Base-by-base conservation (phyloP, 1,284 basidiomycete species). In the Boletellus sp. region DNA sequence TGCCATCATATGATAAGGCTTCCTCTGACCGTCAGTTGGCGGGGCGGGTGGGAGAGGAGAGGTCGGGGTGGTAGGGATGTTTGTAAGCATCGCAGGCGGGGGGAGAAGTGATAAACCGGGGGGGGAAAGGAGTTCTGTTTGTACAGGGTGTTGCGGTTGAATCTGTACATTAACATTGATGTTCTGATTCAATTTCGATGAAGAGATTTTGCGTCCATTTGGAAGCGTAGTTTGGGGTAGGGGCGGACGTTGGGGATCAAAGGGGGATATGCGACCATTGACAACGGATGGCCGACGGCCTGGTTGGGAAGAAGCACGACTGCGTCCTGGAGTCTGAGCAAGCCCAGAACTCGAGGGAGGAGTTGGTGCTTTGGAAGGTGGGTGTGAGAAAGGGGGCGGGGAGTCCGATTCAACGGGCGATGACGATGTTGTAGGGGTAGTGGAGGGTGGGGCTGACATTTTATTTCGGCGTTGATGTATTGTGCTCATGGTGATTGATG, bases 1-100 rank as follows among this genome's bases (percentile, higher is more conserved):
- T 43, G 77, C 76, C 83, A 97, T 87, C 72, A 97, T 78, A 63
- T 94, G 87, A 66, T 95, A 96, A 6, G 94, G 92, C 53, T 92
- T 86, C 47, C 87, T 77, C 41, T 89, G 67, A n/a, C 83, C 72
- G 55, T 92, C 87, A 5, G 70, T 67, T 1, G 91, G 91, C 14
- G 85, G 76, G 23, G 71, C 65, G 2, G 79, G 79, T 11, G 87
- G 87, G 32, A 88, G 71, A 5, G 86, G 86, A 5, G 88, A 90
- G 35, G 75, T 76, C 8, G 88, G 87, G 4, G 84, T 86, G 6
- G 79, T 80, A 21, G 84, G 86, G 16, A 87, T 69, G 19, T 69
- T 70, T 36, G 76, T 69, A 26, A 77, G 69, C 56, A 76, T 69
- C 35, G 74, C 73, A 19, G 76, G 66, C n/a, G 77, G 76, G 14